phyloP scores from a whole-genome alignment of 371 early-diverging fungal genomes.

The Mortierella sp. region DNA sequence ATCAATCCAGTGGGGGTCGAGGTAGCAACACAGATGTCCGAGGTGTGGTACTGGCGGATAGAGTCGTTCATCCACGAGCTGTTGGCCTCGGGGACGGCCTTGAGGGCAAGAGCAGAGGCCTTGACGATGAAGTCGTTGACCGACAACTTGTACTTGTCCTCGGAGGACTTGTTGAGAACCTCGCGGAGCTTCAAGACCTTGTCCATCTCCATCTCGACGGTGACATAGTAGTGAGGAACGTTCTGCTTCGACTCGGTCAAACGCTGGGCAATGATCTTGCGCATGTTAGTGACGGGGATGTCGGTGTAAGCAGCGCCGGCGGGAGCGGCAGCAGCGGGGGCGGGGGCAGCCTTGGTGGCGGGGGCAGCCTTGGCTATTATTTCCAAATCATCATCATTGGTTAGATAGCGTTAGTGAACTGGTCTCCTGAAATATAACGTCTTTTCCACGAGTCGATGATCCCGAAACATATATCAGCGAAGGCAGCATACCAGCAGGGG shows the following conservation, averaged over 20 bases:
- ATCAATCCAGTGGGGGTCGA: conserved; percentile 96
- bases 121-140: conserved; percentile 99
- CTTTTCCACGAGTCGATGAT: neutral
- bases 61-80: conserved; percentile 95
- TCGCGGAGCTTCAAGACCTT: conserved; percentile 88
- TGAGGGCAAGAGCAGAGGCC: conserved; percentile 92
- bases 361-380: conserved; percentile 53
- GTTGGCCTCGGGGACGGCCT: conserved; percentile 97
- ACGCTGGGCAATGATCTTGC: conserved; percentile 91
- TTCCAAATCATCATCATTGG: neutral
- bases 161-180: conserved; percentile 87
- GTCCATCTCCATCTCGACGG: conserved; percentile 91
- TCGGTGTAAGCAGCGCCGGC: conserved; percentile 79
- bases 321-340: conserved; percentile 65
- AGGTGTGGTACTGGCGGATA: conserved; percentile 93
- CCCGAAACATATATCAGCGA: neutral
- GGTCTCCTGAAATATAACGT: neutral
- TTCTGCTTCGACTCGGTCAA: conserved; percentile 89
- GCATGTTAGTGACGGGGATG: conserved; percentile 92
- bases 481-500: conserved; percentile 58
- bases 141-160: conserved; percentile 95
- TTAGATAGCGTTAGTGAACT: neutral
- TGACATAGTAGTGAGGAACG: conserved; percentile 98
- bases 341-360: conserved; percentile 60
- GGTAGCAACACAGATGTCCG: conserved; percentile 97